Evolutionary conservation across 495 filamentous ascomycete species (phyloP), one percentile per base, ranked within the genome.

Genomic region (Amniculicola lignicola): DNA sequence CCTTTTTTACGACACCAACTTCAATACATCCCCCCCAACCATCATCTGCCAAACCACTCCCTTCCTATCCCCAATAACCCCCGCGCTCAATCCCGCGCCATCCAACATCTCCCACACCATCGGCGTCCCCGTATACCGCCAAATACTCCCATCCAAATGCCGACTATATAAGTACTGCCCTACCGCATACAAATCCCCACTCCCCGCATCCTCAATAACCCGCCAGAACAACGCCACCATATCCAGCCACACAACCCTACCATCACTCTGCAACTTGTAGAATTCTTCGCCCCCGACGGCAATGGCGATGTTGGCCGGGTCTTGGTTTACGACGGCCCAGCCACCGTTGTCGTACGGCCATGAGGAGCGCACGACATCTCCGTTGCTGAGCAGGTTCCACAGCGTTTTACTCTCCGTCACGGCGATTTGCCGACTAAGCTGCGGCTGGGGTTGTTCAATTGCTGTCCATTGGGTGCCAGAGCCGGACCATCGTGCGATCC

Each of bases 61-160:
- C 19, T 23, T 37, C 18, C 58, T n/a, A 36, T 61, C 58, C 25
- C 58, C 58, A 38, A 56, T 22, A 16, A 61, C 51, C 0, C 3
- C 11, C 18, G 16, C 39, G 1, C 11, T 10, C 10, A 24, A 23
- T 16, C 1, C 15, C 16, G 3, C 14, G 1, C 10, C 28, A 37
- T 61, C 58, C 24, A 61, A 18, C 51, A 25, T 1, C 51, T 61
- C 58, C 58, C 58, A 61, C 1, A 54, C 19, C 11, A 10, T 7
- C 15, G 43, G 58, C 23, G 58, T 61, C 38, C 58, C 58, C 21
- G 58, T 61, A 45, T 56, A 61, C 37, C 58, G 43, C 58, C 58
- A 61, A 0, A 56, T 46, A 16, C 44, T 51, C 9, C 58, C 58
- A 29, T 61, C 58, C 18, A 7, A 15, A 47, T 56, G 58, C 22